Percentiles rank a stretch among this genome's conserved stretches.
Conservation (phyloP, 2,329 filamentous ascomycete species). For the Aspergillus texensis region DNA sequence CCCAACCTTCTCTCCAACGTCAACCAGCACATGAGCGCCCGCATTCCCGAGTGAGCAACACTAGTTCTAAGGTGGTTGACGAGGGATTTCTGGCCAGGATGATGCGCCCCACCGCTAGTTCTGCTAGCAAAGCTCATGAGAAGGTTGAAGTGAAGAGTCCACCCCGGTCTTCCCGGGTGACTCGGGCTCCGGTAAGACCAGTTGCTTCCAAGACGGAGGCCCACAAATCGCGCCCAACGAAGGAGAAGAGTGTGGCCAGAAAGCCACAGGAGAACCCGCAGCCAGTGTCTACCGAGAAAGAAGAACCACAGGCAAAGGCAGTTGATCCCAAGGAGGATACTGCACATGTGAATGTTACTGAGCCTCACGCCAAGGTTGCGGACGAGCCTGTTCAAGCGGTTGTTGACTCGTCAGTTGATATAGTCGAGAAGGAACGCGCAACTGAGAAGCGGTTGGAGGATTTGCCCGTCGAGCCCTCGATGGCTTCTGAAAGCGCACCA, state of each 20-base stretch:
- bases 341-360: slow-evolving; percentile 1
- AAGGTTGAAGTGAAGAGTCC: slow-evolving; percentile 47
- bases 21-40: slow-evolving; percentile 39
- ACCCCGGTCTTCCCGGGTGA: slow-evolving; percentile 31
- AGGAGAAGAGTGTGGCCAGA: slow-evolving; percentile 19
- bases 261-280: slow-evolving; percentile 14
- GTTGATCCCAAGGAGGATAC: slow-evolving; percentile 2
- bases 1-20: slow-evolving; percentile 34
- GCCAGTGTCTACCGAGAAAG: neutral
- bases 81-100: slow-evolving; percentile 54
- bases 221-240: slow-evolving; percentile 22
- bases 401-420: neutral
- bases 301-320: slow-evolving; percentile 6
- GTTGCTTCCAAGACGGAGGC: slow-evolving; percentile 28
- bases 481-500: neutral
- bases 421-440: slow-evolving; percentile 3
- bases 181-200: slow-evolving; percentile 25
- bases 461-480: neutral
- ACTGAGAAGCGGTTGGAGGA: slow-evolving; percentile 1
- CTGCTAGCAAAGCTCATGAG: slow-evolving; percentile 52
- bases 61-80: slow-evolving; percentile 41
- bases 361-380: slow-evolving; percentile 1
- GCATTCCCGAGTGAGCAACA: slow-evolving; percentile 44
- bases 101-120: slow-evolving; percentile 56
- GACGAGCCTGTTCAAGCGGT: slow-evolving; percentile 12